phyloP scores from a whole-genome alignment of 2,329 filamentous ascomycete genomes.

The Tolypocladium ovalisporum region DNA sequence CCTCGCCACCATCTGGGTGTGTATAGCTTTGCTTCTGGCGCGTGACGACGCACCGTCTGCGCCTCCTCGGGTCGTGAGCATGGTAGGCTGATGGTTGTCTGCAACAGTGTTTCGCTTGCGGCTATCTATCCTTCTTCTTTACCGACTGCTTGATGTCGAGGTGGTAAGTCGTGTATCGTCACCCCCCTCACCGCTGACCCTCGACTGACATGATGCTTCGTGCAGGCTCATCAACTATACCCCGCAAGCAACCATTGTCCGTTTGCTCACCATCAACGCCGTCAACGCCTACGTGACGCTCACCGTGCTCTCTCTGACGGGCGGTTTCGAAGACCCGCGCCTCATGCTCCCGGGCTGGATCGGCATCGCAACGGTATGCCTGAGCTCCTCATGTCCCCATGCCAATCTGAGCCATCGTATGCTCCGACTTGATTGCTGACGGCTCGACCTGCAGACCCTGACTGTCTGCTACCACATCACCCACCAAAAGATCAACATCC shows the following conservation, averaged over 20 bases:
- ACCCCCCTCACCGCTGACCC: background rate
- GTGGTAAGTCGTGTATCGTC: conserved; percentile 40
- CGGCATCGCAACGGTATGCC: conserved; percentile 57
- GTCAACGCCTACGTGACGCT: conserved; percentile 68
- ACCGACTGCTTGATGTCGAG: conserved; percentile 77
- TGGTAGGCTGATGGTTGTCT: background rate
- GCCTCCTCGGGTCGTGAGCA: background rate
- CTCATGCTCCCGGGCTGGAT: conserved; percentile 70
- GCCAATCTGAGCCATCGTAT: too few species aligned
- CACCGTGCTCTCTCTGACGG: conserved; percentile 58
- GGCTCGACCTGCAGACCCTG: conserved; percentile 39
- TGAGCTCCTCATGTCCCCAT: background rate
- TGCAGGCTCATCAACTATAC: conserved; percentile 73
- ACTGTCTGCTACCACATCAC: conserved; percentile 68
- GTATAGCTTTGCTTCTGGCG: conserved; percentile 15
- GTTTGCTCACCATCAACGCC: conserved; percentile 63
- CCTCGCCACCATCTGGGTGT: conserved; percentile 64
- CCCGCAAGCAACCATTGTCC: conserved; percentile 68
- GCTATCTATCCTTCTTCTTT: conserved; percentile 73
- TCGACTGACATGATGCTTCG: background rate
- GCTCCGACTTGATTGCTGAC: background rate
- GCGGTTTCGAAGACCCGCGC: conserved; percentile 58
- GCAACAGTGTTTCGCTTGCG: conserved; percentile 59
- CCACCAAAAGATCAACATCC: conserved; percentile 68
- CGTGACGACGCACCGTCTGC: background rate